These are phyloP conservation scores for Gynochthodes officinalis DNA, from an alignment of 257 asterid species.

Conservation along the genomic window DNA sequence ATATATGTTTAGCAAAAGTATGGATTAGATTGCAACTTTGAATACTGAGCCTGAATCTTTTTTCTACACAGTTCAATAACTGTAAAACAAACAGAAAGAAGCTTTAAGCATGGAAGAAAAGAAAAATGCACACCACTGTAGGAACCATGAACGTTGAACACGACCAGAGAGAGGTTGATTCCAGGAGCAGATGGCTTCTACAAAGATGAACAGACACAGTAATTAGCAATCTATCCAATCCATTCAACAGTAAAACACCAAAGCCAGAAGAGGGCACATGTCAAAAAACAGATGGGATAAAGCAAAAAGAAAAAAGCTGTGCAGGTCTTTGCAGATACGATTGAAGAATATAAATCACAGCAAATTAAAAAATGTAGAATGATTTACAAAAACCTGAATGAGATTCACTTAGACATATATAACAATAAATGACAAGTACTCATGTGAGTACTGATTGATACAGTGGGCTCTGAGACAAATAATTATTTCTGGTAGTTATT, in stretches of 20 bases:
- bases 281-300: background rate
- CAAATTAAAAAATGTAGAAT: background rate
- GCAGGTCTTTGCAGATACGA: background rate
- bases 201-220: slow-evolving; percentile 11
- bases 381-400: background rate
- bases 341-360: background rate
- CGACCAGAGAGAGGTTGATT: slow-evolving; percentile 56
- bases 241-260: background rate
- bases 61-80: background rate
- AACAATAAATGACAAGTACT: background rate
- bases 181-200: slow-evolving; percentile 57
- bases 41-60: background rate
- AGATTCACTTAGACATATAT: background rate
- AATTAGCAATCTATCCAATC: slow-evolving; percentile 11
- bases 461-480: background rate
- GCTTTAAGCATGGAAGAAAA: background rate
- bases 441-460: background rate
- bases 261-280: background rate
- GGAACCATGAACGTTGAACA: slow-evolving; percentile 64
- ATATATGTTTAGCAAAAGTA: background rate
- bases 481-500: background rate
- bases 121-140: slow-evolving; percentile 52
- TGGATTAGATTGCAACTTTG: background rate
- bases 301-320: background rate
- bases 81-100: background rate